Percentiles rank a stretch among this genome's conserved stretches.
Conservation (phyloP, 306 rosid genomes). For the Oxytropis ochrocephala region DNA sequence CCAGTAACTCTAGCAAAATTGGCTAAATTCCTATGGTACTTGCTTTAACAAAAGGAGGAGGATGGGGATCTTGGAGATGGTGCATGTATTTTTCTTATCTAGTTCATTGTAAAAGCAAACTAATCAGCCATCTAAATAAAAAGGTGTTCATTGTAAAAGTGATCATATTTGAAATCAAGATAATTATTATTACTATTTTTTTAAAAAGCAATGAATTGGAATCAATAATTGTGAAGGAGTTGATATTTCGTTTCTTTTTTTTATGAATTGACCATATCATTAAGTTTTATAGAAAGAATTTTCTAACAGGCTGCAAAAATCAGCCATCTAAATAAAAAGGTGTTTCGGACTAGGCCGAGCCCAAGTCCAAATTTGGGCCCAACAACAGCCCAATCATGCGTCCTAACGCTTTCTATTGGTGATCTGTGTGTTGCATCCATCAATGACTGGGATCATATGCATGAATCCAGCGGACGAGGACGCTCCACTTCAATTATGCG, state of each 20-base stretch:
- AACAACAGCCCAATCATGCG: no score
- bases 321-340: neutral
- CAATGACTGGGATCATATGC: no score
- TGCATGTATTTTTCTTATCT: neutral
- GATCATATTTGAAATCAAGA: neutral
- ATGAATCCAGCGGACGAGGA: no score
- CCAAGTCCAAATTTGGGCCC: no score
- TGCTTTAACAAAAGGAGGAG: neutral
- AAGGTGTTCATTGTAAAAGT: neutral
- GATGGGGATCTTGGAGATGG: neutral
- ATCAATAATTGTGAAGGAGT: neutral
- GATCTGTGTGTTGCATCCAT: no score
- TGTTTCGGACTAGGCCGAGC: no score
- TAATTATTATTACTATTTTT: no score
- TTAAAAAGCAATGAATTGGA: no score
- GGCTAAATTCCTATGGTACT: neutral
- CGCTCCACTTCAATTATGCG: no score
- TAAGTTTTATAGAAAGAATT: neutral
- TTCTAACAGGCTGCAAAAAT: no score
- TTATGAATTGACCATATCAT: neutral
- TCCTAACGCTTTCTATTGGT: no score
- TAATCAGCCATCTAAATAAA: no score
- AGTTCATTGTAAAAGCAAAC: neutral
- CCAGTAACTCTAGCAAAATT: neutral
- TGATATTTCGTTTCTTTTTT: neutral